A percentile compares a stretch with the other conserved stretches of the same genome.
Conservation (phyloP, 75 land plant genomes). For the Larix kaempferi region DNA sequence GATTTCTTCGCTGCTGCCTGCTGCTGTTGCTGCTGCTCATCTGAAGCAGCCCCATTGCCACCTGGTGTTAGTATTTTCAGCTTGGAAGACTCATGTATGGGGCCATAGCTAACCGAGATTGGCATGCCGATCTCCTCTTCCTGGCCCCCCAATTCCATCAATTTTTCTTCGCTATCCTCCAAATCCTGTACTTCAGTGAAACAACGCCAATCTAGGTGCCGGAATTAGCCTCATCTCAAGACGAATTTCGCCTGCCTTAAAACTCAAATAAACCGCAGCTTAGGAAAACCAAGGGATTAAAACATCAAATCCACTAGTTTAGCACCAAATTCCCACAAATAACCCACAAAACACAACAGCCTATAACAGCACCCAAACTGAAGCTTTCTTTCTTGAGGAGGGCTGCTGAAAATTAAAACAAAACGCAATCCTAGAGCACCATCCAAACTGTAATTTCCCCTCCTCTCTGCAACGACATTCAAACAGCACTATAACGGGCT, state of each 20-base stretch:
- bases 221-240: too few relatives aligned
- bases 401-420: too few relatives aligned
- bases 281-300: conserved; percentile 3
- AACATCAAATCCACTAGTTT: conserved; percentile 6
- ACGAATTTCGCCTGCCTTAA: too few relatives aligned
- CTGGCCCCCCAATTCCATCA: conserved; percentile 24
- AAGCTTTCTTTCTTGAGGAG: too few relatives aligned
- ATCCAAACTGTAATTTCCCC: neutral
- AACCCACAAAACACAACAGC: neutral
- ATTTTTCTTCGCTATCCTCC: neutral
- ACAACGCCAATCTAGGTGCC: neutral
- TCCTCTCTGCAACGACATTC: neutral
- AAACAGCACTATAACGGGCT: neutral
- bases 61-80: conserved; percentile 21
- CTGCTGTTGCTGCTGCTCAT: conserved; percentile 7
- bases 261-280: neutral
- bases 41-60: conserved; percentile 28
- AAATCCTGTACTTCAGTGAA: conserved; percentile 2
- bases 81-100: conserved; percentile 36
- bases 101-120: conserved; percentile 27
- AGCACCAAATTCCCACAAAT: neutral
- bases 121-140: conserved; percentile 32
- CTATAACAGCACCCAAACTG: conserved; percentile 1
- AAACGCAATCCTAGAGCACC: neutral
- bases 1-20: conserved; percentile 8